These are phyloP conservation scores for Pyrenopolyporus hunteri DNA, from an alignment of 495 filamentous ascomycete species.

Conservation along the genomic window DNA sequence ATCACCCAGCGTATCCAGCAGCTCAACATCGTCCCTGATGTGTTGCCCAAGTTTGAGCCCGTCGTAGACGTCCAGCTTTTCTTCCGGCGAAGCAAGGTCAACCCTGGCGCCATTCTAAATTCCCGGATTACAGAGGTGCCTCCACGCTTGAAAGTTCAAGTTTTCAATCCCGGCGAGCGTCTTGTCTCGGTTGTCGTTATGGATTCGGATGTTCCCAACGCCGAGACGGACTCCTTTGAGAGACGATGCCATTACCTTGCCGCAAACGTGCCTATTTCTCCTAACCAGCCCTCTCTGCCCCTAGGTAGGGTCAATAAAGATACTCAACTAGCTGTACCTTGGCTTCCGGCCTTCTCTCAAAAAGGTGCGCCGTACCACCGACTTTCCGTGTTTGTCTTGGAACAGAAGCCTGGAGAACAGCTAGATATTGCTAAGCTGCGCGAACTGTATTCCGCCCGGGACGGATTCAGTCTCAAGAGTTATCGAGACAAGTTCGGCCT, in stretches of 20 bases:
- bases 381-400: slow-evolving; percentile 78
- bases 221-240: slow-evolving; percentile 75
- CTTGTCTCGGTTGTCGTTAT: slow-evolving; percentile 84
- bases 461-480: slow-evolving; percentile 72
- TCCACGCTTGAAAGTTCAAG: slow-evolving; percentile 79
- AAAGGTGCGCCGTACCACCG: slow-evolving; percentile 93
- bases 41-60: slow-evolving; percentile 85
- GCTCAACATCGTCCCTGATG: slow-evolving; percentile 89
- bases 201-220: slow-evolving; percentile 87
- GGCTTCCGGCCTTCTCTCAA: slow-evolving; percentile 84
- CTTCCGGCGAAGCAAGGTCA: slow-evolving; percentile 70
- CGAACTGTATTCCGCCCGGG: slow-evolving; percentile 56
- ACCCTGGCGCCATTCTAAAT: slow-evolving; percentile 79
- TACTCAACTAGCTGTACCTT: slow-evolving; percentile 73
- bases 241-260: slow-evolving; percentile 87
- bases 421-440: slow-evolving; percentile 68
- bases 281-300: slow-evolving; percentile 53
- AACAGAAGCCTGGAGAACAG: slow-evolving; percentile 68
- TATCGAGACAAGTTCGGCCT: slow-evolving; percentile 72
- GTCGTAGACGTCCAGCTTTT: slow-evolving; percentile 76
- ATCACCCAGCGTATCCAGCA: slow-evolving; percentile 86
- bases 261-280: slow-evolving; percentile 61
- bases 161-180: slow-evolving; percentile 80
- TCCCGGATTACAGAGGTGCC: slow-evolving; percentile 69
- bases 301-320: slow-evolving; percentile 56